Percentiles rank a stretch among this genome's conserved stretches.
Conservation (phyloP, 2,329 filamentous ascomycete species). For the Aspergillus pseudotamarii region DNA sequence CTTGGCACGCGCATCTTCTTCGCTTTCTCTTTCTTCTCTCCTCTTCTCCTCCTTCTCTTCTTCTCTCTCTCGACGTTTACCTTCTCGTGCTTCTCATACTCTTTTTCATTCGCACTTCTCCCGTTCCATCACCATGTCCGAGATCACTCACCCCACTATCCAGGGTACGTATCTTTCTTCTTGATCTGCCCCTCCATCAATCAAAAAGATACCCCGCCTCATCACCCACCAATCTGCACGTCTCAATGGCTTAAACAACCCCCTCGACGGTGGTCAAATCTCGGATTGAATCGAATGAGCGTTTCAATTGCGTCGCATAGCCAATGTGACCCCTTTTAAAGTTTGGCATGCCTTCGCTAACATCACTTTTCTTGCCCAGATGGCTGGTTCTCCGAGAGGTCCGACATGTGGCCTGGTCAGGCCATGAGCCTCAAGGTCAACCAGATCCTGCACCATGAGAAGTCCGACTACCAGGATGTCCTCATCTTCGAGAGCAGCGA, state of each 20-base stretch:
- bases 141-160: constrained; percentile 76
- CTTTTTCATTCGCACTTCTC: constrained; percentile 19
- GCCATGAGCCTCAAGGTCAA: constrained; percentile 99
- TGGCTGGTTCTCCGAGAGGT: constrained; percentile 99
- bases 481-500: constrained; percentile 98
- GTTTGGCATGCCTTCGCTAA: constrained; percentile 10
- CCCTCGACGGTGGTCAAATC: background rate
- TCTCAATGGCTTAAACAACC: constrained; percentile 8
- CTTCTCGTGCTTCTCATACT: constrained; percentile 23
- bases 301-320: background rate
- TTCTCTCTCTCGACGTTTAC: constrained; percentile 28
- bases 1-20: constrained; percentile 14
- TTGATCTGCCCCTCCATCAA: constrained; percentile 13
- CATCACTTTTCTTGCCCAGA: constrained; percentile 57
- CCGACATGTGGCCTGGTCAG: constrained; percentile 98
- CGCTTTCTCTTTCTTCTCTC: constrained; percentile 13
- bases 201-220: constrained; percentile 18
- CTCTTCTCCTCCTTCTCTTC: constrained; percentile 18
- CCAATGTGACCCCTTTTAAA: background rate
- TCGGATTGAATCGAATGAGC: constrained; percentile 3
- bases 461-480: constrained; percentile 98
- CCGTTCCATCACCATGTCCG: constrained; percentile 59
- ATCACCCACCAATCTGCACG: background rate
- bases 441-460: constrained; percentile 97
- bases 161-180: constrained; percentile 58